Base-by-base conservation (phyloP, 2,329 filamentous ascomycete species). In the Calonectria naviculata region DNA sequence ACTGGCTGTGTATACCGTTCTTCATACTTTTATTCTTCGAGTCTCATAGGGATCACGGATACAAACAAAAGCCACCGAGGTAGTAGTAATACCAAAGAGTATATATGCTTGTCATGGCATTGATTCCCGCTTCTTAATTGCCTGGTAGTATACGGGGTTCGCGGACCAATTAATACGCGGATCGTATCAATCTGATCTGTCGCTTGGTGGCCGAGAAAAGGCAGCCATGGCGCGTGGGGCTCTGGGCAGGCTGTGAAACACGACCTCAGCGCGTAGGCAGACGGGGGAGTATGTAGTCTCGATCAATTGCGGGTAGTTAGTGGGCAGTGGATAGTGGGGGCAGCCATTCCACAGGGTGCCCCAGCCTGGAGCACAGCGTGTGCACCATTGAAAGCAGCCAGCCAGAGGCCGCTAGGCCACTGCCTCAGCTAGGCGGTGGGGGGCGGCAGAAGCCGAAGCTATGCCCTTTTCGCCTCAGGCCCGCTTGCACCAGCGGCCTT, bases 351-450 rank as follows among this genome's bases (percentile, higher is more conserved):
- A 38, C 54, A 42, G 56, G 38, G 13, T 60, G 24, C 56, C 29
- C 24, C 56, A 61, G 38, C 36, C 26, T 61, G 36, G 36, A 61
- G 38, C 26, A 13, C 36, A 61, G 56, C 56, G 56, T 24, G 28
- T 29, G 56, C 21, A 21, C 56, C 36, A 31, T 31, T 28, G 21
- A 28, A 58, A 24, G 52, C 52, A 12, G 52, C 31, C 52, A 64
- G 17, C 21, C 36, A 34, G 15, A 24, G 34, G 31, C 49, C 15
- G 34, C 58, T 31, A 61, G 28, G 34, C 44, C 64, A 61, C 41
- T 69, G 17, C 56, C 72, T 68, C 63, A 75, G 65, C 71, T 69
- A 38, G 72, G 78, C 77, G 78, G 78, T 79, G 66, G n/a, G 4
- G 8, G 0, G 21, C 49, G 78, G 78, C 78, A 79, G 75, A 77